These are phyloP conservation scores for Parsonsia alboflavescens DNA, from an alignment of 257 asterid species.

Conservation along the genomic window DNA sequence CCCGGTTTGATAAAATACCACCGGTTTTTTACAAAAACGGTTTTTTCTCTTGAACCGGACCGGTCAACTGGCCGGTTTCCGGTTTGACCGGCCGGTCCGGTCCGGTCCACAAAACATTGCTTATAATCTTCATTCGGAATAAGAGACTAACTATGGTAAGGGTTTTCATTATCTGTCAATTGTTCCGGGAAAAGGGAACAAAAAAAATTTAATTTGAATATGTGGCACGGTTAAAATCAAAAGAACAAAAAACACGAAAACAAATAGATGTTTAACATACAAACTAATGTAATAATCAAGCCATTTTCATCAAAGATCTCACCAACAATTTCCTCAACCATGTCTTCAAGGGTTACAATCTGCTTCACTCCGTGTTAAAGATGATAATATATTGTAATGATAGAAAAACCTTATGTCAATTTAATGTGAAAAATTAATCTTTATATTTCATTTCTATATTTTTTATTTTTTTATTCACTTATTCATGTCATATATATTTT, in stretches of 20 bases:
- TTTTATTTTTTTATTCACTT: no score
- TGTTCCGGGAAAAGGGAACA: not conserved
- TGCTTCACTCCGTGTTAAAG: constrained; percentile 29
- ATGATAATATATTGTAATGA: not conserved
- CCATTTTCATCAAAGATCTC: constrained; percentile 96
- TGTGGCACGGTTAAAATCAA: not conserved
- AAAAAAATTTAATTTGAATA: not conserved
- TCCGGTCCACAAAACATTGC: no score
- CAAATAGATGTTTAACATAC: not conserved
- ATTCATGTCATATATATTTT: no score
- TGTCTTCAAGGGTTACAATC: constrained; percentile 98
- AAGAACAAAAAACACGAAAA: not conserved
- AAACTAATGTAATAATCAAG: constrained; percentile 8
- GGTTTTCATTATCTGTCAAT: not conserved
- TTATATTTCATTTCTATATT: no score
- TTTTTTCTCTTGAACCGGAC: no score
- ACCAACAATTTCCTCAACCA: constrained; percentile 99
- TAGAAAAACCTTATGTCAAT: no score
- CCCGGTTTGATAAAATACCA: no score
- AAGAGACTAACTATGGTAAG: not conserved
- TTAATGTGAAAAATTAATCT: no score
- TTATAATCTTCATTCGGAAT: not conserved
- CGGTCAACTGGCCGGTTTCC: no score
- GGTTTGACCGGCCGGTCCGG: no score
- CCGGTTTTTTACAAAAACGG: no score